Conservation (phyloP, 129 eudicot genomes). For the Glebionis coronaria region DNA sequence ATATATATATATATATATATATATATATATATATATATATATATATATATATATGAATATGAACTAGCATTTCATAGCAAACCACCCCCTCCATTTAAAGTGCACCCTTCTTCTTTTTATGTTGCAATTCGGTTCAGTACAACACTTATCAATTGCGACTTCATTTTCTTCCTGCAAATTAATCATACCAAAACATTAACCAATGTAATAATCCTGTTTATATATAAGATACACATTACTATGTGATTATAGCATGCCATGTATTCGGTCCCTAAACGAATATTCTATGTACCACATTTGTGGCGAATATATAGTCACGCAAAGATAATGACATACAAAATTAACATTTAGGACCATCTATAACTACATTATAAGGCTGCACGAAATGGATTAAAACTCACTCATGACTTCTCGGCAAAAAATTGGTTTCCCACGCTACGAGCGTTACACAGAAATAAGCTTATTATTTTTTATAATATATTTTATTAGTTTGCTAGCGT, state of each 20-base stretch:
- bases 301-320: too few relatives aligned
- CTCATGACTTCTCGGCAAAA: too few relatives aligned
- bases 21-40: not conserved
- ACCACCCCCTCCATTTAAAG: slow-evolving; percentile 39
- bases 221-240: not conserved
- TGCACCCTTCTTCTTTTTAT: slow-evolving; percentile 26
- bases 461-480: too few relatives aligned
- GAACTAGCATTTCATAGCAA: slow-evolving; percentile 32
- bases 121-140: slow-evolving; percentile 7
- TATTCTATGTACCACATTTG: too few relatives aligned
- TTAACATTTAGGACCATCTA: too few relatives aligned
- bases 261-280: too few relatives aligned
- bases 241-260: not conserved
- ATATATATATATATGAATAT: not conserved
- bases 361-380: too few relatives aligned
- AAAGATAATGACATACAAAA: too few relatives aligned
- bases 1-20: not conserved
- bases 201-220: not conserved
- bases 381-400: too few relatives aligned
- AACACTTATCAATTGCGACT: not conserved
- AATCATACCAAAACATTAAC: not conserved
- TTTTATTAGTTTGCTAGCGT: too few relatives aligned
- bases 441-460: too few relatives aligned
- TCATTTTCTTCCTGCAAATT: slow-evolving; percentile 34
- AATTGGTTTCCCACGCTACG: too few relatives aligned